Evolutionary conservation across 2,329 filamentous ascomycete species (phyloP).

Genomic region (Hypoxylon sp.): DNA sequence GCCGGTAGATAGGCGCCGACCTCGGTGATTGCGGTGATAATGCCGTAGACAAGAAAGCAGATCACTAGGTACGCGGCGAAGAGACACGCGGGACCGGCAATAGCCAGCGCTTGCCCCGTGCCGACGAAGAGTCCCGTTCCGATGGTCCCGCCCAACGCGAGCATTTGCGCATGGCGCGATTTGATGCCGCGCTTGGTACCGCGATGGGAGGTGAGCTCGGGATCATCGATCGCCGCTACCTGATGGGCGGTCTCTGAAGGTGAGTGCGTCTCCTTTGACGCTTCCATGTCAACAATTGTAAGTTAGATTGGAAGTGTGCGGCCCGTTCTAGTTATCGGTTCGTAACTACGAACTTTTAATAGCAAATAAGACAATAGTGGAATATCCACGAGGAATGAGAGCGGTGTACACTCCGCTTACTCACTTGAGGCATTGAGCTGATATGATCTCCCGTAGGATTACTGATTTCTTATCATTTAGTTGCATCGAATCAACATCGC

Average conservation of each 20-base stretch:
- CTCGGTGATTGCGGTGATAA: constrained; percentile 59
- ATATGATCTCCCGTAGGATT: not conserved
- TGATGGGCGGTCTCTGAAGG: constrained; percentile 1
- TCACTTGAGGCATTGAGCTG: not conserved
- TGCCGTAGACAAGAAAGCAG: constrained; percentile 66
- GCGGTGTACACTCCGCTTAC: constrained; percentile 13
- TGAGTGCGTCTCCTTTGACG: constrained; percentile 14
- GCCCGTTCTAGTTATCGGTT: not conserved
- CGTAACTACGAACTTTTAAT: not conserved
- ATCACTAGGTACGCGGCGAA: constrained; percentile 62
- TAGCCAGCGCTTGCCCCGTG: constrained; percentile 49
- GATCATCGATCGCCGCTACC: constrained; percentile 10
- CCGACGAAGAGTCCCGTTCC: constrained; percentile 61
- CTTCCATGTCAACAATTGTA: constrained; percentile 9
- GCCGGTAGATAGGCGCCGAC: constrained; percentile 47
- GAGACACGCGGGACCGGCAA: constrained; percentile 54
- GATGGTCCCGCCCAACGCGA: constrained; percentile 37
- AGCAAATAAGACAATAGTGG: not conserved
- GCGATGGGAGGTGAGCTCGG: constrained; percentile 11
- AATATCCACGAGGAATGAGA: not conserved
- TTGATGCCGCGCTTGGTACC: constrained; percentile 39
- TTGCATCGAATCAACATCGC: constrained; percentile 21
- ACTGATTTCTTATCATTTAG: constrained; percentile 23
- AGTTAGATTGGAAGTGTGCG: not conserved
- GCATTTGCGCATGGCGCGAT: constrained; percentile 39